Conservation (phyloP, 306 rosid species). For the Dalbergia cochinchinensis region DNA sequence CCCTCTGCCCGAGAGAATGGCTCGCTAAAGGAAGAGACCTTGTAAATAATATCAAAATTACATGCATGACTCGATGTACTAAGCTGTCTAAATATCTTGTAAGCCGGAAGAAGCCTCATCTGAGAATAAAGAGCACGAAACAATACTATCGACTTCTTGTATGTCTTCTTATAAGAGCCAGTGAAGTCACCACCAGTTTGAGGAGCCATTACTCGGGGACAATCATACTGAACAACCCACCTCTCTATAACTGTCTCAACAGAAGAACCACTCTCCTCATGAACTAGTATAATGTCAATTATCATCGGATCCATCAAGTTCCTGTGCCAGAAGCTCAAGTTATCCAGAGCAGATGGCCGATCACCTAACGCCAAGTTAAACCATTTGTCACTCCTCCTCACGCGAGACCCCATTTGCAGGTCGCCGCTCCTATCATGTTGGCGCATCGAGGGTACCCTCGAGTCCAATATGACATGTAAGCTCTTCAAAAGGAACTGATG, state of each 20-base stretch:
- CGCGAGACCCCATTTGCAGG: conserved; percentile 54
- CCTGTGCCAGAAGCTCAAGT: conserved; percentile 77
- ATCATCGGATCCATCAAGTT: conserved; percentile 88
- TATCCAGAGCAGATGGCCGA: conserved; percentile 77
- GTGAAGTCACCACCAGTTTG: conserved; percentile 61
- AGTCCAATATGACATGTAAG: conserved; percentile 76
- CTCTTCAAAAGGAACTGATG: conserved; percentile 80
- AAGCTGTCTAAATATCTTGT: conserved; percentile 72
- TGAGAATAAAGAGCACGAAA: conserved; percentile 74
- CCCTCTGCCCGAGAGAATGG: conserved; percentile 80
- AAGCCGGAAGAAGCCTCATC: conserved; percentile 87
- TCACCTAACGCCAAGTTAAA: conserved; percentile 82
- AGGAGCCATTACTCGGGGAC: conserved; percentile 63
- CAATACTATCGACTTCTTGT: conserved; percentile 78
- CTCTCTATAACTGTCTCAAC: conserved; percentile 88
- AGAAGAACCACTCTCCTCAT: conserved; percentile 58
- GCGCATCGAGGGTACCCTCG: conserved; percentile 76
- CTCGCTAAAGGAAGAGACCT: conserved; percentile 82
- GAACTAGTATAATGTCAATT: conserved; percentile 81
- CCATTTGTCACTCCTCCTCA: conserved; percentile 82
- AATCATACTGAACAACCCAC: conserved; percentile 87
- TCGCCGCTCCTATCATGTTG: conserved; percentile 70
- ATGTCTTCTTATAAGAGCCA: conserved; percentile 70
- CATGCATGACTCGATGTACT: conserved; percentile 59
- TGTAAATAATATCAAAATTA: conserved; percentile 74